Base-by-base conservation (phyloP, 371 early-diverging fungal genomes). In the Batkoa obscura region DNA sequence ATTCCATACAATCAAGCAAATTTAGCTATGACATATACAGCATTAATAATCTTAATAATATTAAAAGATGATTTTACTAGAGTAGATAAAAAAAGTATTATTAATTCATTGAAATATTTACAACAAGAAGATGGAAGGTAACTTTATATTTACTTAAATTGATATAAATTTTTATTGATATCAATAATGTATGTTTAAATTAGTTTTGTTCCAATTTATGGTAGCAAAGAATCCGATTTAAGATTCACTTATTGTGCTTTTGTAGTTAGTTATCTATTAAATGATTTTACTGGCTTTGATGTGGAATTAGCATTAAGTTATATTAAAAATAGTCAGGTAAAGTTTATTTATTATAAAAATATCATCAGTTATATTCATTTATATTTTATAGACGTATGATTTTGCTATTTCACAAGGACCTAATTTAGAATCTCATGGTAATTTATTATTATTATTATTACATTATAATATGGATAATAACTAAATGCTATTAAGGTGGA, bases 1-100 rank as follows among this genome's bases (percentile, higher is more conserved):
- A 69, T 60, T 43, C 67, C 66, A 4, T 68, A 74, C 48, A 75
- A 82, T 62, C 66, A 78, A 0, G 74, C 80, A 43, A 88, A 91
- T 68, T 64, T 93, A 30, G 85, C 97, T 3, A 86, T 84, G 64
- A 94, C 96, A 0, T 97, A 95, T 68, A 86, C 90, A 0, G 94
- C 95, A 1, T 67, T 97, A 17, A 55, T 76, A 1, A 68, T 67
- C 50, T 70, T 97, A 33, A 58, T 90, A 2, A 64, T 89, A 33
- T 76, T 97, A 34, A 88, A 90, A 34, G 95, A 97, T 63, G 90
- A 90, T 62, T 73, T 92, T 35, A 68, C 80, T 9, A 74, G 92
- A 5, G 92, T 95, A 17, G 78, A 91, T 63, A 68, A 69, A 37
- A 57, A 66, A 2, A 84, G 82, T 0, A 83, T 91, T 49, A 49